Evolutionary conservation across 352 stramenopile species (phyloP), one percentile per base, ranked within the genome.

Genomic region (Globisporangium polare): DNA sequence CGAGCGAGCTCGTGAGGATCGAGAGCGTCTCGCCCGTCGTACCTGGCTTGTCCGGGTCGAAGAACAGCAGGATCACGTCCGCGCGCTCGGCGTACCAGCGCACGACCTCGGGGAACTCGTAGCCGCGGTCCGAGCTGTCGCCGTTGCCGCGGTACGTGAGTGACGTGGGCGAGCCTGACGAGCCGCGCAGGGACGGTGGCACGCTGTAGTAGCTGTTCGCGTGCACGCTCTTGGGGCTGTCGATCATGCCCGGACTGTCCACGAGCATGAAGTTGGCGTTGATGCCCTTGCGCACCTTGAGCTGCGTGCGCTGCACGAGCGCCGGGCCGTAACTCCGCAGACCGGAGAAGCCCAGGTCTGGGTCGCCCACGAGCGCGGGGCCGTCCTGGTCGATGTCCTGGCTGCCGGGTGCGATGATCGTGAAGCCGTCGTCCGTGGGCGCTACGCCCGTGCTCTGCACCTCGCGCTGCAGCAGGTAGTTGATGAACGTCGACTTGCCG

Each of bases 11-110:
- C 39, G 98, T 97, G 33, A 99, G 76, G 47, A 99, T 96, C 35
- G 88, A 97, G 24, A 99, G 87, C 63, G 98, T 99, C 77, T 99
- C 98, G 20, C 98, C 98, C 0, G 98, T 99, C 9, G 98, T 99
- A 18, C 98, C 98, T 0, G 94, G 94, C 72, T 99, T 99, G 71
- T 99, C 98, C 4, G 98, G 98, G 82, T 99, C 98, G 70, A 99
- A 99, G 74, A 99, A 99, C 5, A 99, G 85, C 63, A 99, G 72
- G 55, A 99, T 99, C 56, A 99, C 96, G 71, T 99, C 98, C 4
- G 97, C 97, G 45, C 97, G 86, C 74, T 99, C 96, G 4, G 97
- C 97, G 74, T 99, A 99, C 97, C 97, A 99, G 58, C 89, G 83
- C 43, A 98, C 91, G 20, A 99, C 96, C 57, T 97, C 82, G 0